These are phyloP conservation scores for Aeminium ludgeri DNA, from an alignment of 495 filamentous ascomycete genomes.

Conservation along the genomic window DNA sequence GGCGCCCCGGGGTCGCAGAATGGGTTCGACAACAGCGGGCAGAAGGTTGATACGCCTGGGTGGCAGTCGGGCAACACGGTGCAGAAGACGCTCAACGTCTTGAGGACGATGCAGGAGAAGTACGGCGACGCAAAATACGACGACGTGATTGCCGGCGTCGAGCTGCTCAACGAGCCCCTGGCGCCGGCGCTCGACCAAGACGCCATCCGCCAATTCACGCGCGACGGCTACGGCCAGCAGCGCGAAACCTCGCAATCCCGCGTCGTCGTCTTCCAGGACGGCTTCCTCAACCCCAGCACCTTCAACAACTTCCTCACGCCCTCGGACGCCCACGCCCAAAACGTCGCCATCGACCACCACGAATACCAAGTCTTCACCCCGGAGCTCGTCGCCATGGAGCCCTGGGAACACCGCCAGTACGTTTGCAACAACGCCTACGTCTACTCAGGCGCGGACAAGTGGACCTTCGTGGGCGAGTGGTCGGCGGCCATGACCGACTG, in stretches of 20 bases:
- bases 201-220: conserved; percentile 44
- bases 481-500: conserved; percentile 58
- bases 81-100: conserved; percentile 37
- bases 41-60: conserved; percentile 9
- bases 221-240: conserved; percentile 40
- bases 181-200: conserved; percentile 33
- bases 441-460: conserved; percentile 29
- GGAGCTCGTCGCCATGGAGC: conserved; percentile 20
- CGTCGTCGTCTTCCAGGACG: conserved; percentile 51
- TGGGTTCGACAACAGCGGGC: conserved; percentile 28
- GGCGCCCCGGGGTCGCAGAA: conserved; percentile 29
- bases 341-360: conserved; percentile 33
- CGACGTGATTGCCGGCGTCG: conserved; percentile 52
- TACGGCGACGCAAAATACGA: conserved; percentile 36
- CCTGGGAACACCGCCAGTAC: conserved; percentile 27
- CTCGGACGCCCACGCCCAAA: conserved; percentile 22
- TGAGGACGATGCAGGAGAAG: conserved; percentile 39
- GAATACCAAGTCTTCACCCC: conserved; percentile 34
- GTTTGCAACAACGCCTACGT: conserved; percentile 28
- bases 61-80: conserved; percentile 47
- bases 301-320: conserved; percentile 31
- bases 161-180: conserved; percentile 57
- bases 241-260: conserved; percentile 34
- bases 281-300: conserved; percentile 33
- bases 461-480: conserved; percentile 36